Percentiles rank a stretch among this genome's conserved stretches.
Evolutionary conservation across 2,329 filamentous ascomycete species (phyloP).

Genomic region (Colletotrichum sp.): DNA sequence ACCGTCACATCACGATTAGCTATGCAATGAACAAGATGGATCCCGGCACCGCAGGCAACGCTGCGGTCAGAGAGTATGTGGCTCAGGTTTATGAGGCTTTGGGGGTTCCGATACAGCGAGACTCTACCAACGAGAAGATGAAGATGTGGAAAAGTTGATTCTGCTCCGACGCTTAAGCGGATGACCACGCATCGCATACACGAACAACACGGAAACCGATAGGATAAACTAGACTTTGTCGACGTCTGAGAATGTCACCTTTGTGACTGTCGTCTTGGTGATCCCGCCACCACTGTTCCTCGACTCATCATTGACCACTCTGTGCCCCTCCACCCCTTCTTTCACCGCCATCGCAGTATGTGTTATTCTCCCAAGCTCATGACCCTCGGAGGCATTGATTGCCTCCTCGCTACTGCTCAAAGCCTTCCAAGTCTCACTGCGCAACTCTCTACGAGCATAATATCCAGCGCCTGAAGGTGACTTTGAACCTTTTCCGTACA

Average conservation of each 20-base stretch:
- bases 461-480: constrained; percentile 27
- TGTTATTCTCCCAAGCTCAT: constrained; percentile 17
- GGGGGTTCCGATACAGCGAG: background rate
- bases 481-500: constrained; percentile 32
- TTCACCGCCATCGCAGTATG: constrained; percentile 24
- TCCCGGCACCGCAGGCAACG: background rate
- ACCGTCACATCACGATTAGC: constrained; percentile 43
- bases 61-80: background rate
- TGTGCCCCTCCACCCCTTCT: constrained; percentile 26
- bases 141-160: background rate
- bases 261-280: constrained; percentile 33
- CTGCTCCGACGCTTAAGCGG: no score
- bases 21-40: constrained; percentile 54
- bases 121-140: background rate
- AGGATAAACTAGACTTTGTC: background rate
- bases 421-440: constrained; percentile 27
- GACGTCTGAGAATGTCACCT: constrained; percentile 21
- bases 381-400: constrained; percentile 27
- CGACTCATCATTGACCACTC: background rate
- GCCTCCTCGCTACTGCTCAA: constrained; percentile 28
- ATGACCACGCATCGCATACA: no score
- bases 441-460: constrained; percentile 26
- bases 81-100: constrained; percentile 9
- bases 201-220: background rate
- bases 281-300: constrained; percentile 21